Evolutionary conservation across 2,329 filamentous ascomycete species (phyloP).

Genomic region (Diaporthe helianthi): DNA sequence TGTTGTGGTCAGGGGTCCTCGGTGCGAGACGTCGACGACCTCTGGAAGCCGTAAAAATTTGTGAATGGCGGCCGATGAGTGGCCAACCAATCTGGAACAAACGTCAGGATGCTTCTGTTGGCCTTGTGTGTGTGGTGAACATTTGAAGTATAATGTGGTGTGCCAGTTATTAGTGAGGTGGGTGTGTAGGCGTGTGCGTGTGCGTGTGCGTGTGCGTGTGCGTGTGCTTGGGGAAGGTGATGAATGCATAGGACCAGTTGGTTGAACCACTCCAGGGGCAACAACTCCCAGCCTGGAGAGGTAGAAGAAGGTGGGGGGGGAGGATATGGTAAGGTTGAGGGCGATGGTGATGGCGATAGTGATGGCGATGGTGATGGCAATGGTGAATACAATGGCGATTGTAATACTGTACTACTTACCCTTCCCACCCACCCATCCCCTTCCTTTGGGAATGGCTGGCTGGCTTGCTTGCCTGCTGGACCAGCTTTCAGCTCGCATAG

Average conservation of each 20-base stretch:
- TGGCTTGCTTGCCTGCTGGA: not conserved
- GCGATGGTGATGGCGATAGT: not conserved
- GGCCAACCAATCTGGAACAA: not conserved
- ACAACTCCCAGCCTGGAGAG: not conserved
- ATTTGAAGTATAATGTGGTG: not conserved
- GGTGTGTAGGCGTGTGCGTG: not conserved
- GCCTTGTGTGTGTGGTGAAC: slow-evolving; percentile 3
- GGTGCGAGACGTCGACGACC: slow-evolving; percentile 17
- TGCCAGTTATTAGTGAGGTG: not conserved
- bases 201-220: not conserved
- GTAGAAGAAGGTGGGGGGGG: not conserved
- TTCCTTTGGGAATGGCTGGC: not conserved
- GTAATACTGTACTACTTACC: not conserved
- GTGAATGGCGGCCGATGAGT: slow-evolving; percentile 7
- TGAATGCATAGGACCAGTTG: slow-evolving; percentile 13
- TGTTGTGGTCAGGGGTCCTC: slow-evolving; percentile 16
- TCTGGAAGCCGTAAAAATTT: not conserved
- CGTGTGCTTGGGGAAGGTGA: not conserved
- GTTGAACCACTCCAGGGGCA: not conserved
- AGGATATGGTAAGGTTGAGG: not conserved
- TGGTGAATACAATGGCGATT: not conserved
- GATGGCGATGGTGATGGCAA: too few species aligned
- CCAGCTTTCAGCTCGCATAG: slow-evolving; percentile 19
- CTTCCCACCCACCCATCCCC: too few species aligned
- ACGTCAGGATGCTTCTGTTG: not conserved